These are phyloP conservation scores for Haematococcus sp. DNA, from an alignment of 139 green algal species.

Conservation along the genomic window DNA sequence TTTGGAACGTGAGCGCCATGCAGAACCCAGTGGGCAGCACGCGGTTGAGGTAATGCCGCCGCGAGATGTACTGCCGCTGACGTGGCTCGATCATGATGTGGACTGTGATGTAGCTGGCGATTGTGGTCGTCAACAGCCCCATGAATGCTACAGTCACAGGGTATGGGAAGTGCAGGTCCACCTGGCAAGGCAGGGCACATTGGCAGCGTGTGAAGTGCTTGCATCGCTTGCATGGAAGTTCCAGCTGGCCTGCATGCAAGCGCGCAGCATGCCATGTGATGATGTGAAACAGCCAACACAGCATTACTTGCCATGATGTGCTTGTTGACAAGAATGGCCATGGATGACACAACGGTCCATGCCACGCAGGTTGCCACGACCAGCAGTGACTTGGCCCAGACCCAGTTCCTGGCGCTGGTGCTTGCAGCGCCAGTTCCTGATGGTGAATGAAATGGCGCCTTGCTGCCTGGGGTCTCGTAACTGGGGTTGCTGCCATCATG, in stretches of 20 bases:
- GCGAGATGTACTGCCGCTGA: neutral
- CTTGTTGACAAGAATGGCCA: slow-evolving; percentile 4
- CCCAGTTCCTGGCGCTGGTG: no score
- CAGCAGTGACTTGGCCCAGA: no score
- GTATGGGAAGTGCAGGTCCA: slow-evolving; percentile 32
- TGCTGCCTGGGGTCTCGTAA: no score
- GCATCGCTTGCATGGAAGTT: no score
- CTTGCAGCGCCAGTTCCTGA: no score
- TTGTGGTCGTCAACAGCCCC: slow-evolving; percentile 30
- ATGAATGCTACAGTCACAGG: slow-evolving; percentile 37
- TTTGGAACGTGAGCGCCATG: slow-evolving; percentile 40
- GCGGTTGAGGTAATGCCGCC: slow-evolving; percentile 24
- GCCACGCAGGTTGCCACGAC: neutral
- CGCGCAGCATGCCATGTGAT: no score
- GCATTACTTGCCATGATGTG: neutral
- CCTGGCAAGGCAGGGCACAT: no score
- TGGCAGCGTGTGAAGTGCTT: neutral
- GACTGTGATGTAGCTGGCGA: neutral
- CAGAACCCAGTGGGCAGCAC: slow-evolving; percentile 42
- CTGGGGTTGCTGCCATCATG: no score
- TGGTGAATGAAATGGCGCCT: no score
- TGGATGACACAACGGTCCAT: neutral
- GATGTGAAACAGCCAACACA: no score
- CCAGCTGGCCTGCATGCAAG: no score
- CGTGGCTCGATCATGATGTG: neutral